phyloP scores from a whole-genome alignment of 257 asterid species.

The Solanum arcanum region DNA sequence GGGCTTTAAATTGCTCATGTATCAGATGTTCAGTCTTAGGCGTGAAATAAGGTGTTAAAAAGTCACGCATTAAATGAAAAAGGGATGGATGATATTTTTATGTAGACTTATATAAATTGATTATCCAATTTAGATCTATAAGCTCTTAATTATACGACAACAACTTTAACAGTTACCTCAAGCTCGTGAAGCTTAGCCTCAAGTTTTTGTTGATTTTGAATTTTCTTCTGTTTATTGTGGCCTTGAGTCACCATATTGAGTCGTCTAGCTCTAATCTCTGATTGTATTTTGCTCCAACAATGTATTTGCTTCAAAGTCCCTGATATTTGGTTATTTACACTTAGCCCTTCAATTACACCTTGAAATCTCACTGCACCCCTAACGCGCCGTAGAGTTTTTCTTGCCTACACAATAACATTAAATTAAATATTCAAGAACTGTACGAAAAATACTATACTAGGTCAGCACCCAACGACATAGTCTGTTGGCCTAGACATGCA shows the following conservation, averaged over 20 bases:
- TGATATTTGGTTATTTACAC: constrained; percentile 26
- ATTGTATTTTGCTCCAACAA: constrained; percentile 56
- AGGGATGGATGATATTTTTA: background rate
- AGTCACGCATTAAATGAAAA: background rate
- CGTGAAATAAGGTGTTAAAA: background rate
- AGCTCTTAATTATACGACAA: background rate
- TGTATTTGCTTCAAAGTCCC: constrained; percentile 51
- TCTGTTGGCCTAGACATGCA: background rate
- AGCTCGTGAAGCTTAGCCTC: constrained; percentile 69
- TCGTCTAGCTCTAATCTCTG: constrained; percentile 50
- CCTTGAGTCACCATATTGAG: constrained; percentile 46
- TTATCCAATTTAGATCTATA: background rate
- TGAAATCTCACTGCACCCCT: constrained; percentile 33
- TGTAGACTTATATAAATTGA: background rate
- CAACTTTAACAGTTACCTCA: constrained; percentile 22
- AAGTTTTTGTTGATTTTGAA: constrained; percentile 48
- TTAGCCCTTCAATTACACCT: constrained; percentile 24
- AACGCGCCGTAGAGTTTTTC: constrained; percentile 29
- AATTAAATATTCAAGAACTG: background rate
- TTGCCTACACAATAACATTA: constrained; percentile 21
- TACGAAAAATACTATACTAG: no score
- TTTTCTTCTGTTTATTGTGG: constrained; percentile 35
- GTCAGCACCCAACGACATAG: background rate
- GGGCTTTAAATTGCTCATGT: no score
- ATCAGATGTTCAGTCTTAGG: no score